These are phyloP conservation scores for Acrasis kona DNA, from an alignment of 78 protist genomes.

Conservation along the genomic window DNA sequence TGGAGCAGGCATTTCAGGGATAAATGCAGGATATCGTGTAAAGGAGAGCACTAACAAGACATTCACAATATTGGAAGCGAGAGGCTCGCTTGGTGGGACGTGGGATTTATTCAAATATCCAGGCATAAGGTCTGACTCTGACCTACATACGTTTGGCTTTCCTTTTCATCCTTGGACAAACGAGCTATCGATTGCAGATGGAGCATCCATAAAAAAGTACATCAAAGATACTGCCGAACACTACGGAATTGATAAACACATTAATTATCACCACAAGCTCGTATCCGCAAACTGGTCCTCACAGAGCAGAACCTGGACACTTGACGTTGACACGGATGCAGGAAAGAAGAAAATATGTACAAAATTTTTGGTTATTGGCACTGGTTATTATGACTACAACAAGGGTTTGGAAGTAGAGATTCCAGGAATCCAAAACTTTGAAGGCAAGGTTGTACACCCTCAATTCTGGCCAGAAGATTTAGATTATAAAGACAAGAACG, in stretches of 20 bases:
- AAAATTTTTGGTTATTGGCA: background rate
- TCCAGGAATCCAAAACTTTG: background rate
- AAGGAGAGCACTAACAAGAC: background rate
- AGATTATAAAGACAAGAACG: background rate
- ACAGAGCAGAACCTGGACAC: no score
- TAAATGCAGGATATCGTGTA: background rate
- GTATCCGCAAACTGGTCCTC: no score
- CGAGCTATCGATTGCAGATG: no score
- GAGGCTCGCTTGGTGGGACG: background rate
- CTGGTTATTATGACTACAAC: constrained; percentile 7
- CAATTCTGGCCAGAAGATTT: background rate
- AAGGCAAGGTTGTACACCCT: background rate
- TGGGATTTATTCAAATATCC: background rate
- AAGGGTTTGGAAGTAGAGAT: background rate
- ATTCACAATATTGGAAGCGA: background rate
- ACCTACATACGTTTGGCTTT: background rate
- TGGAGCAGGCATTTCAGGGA: constrained; percentile 7
- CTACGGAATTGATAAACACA: no score
- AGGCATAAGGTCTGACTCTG: background rate
- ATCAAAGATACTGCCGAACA: no score
- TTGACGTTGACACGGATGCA: background rate
- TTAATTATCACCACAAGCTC: no score
- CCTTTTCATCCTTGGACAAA: background rate
- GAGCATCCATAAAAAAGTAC: no score
- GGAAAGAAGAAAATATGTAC: background rate